Conservation (phyloP, 2,329 filamentous ascomycete genomes). For the Knufia petricola region DNA sequence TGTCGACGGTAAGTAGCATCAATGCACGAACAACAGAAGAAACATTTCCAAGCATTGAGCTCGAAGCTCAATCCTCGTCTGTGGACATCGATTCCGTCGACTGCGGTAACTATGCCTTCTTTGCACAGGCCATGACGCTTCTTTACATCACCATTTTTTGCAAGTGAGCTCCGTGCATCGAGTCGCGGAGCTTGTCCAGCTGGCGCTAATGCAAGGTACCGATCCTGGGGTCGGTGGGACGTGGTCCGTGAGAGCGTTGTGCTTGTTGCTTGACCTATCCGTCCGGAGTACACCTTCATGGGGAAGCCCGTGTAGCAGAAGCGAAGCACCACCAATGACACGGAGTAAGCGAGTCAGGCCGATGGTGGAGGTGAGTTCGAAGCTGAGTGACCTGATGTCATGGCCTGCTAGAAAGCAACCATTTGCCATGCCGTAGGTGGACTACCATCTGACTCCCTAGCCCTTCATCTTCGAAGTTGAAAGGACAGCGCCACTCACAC, state of each 20-base stretch:
- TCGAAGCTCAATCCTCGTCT: not conserved
- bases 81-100: not conserved
- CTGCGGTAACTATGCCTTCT: not conserved
- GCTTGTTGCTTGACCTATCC: not conserved
- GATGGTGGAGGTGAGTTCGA: too few relatives aligned
- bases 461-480: too few relatives aligned
- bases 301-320: too few relatives aligned
- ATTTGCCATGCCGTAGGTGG: too few relatives aligned
- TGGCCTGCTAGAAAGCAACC: too few relatives aligned
- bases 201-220: slow-evolving; percentile 1
- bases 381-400: too few relatives aligned
- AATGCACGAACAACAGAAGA: not conserved
- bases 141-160: slow-evolving; percentile 5
- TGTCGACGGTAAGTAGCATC: too few relatives aligned
- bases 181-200: not conserved
- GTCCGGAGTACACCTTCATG: too few relatives aligned
- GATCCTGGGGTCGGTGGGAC: not conserved
- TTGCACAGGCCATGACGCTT: not conserved
- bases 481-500: too few relatives aligned
- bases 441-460: too few relatives aligned
- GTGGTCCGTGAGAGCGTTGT: not conserved
- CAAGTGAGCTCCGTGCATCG: not conserved
- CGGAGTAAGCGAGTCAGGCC: too few relatives aligned
- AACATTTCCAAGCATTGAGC: not conserved
- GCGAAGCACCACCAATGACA: too few relatives aligned